A percentile compares a stretch with the other conserved stretches of the same genome.
These are phyloP conservation scores for Septoria petroselini DNA, from an alignment of 2,329 filamentous ascomycete genomes.

Conservation along the genomic window DNA sequence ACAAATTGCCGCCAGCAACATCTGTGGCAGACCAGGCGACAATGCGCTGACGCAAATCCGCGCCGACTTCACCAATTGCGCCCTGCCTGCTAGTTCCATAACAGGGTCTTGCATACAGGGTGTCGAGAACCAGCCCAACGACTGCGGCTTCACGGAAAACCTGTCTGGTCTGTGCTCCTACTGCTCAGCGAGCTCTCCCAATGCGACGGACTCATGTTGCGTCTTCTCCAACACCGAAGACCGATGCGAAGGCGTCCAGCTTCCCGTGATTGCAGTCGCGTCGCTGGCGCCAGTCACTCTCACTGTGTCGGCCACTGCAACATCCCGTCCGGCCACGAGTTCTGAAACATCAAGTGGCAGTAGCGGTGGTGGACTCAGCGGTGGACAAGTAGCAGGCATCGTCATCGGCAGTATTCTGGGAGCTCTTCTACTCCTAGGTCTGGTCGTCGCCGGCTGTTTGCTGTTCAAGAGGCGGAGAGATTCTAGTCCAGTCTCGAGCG, in stretches of 20 bases:
- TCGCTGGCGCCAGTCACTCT: slow-evolving; percentile 59
- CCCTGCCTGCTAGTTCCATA: slow-evolving; percentile 75
- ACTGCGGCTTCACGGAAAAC: slow-evolving; percentile 80
- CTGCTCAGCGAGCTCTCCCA: slow-evolving; percentile 76
- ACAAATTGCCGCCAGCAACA: slow-evolving; percentile 70
- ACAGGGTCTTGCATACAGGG: slow-evolving; percentile 72
- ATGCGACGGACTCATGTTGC: slow-evolving; percentile 94
- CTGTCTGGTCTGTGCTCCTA: slow-evolving; percentile 77
- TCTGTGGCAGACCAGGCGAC: slow-evolving; percentile 66
- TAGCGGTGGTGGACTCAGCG: slow-evolving; percentile 62
- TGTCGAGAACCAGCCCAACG: slow-evolving; percentile 72
- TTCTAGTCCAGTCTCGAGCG: slow-evolving; percentile 64
- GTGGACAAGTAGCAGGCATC: slow-evolving; percentile 85
- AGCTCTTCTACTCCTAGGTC: slow-evolving; percentile 63
- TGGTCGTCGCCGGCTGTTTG: slow-evolving; percentile 60
- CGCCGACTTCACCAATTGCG: slow-evolving; percentile 88
- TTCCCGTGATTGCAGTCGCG: slow-evolving; percentile 64
- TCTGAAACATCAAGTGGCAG: slow-evolving; percentile 50
- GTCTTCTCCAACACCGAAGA: slow-evolving; percentile 72
- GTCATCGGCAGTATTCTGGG: slow-evolving; percentile 77
- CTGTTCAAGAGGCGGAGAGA: slow-evolving; percentile 54
- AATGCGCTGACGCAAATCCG: slow-evolving; percentile 74
- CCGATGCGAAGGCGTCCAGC: slow-evolving; percentile 69
- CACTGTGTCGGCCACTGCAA: slow-evolving; percentile 56
- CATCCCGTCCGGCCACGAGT: slow-evolving; percentile 24